Base-by-base conservation (phyloP, 163 green algal species). In the Botryococcus braunii region DNA sequence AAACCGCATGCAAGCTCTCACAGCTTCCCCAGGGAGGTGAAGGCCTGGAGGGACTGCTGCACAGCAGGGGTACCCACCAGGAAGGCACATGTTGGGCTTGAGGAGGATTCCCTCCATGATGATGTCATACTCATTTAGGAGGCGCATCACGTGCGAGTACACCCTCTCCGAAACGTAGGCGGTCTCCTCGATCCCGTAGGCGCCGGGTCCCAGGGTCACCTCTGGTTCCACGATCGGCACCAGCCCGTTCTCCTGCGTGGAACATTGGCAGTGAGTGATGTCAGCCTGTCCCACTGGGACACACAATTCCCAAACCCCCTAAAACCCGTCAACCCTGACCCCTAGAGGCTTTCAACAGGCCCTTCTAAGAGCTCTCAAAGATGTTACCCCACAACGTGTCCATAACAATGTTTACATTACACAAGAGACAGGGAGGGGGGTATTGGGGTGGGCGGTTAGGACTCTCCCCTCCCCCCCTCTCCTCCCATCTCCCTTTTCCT, bases 221-320 rank as follows among this genome's bases (percentile, higher is more conserved):
- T 97, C 92, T n/a, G 92, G 92, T 85, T 97, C 92, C 40, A 97
- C 92, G 71, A 97, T 97, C 29, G 92, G 92, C 49, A 97, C 92
- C 58, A 97, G 78, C 8, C 92, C 92, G 59, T 83, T 82, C 56
- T 83, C 77, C 68, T 88, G 72, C 55, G 49, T 4, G 34, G 50
- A 13, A 55, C 17, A 55, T 55, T 13, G 17, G 13, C 46, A 21
- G 46, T 55, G 46, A 21, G 13, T 55, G 46, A 55, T 27, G 21
- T 21, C 17, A 55, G 46, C 21, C 17, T n/a, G n/a, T n/a, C n/a
- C n/a, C n/a, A n/a, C n/a, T n/a, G n/a, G n/a, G n/a, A n/a, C n/a
- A n/a, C n/a, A n/a, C n/a, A n/a, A n/a, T n/a, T n/a, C n/a, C n/a
- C n/a, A n/a, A n/a, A n/a, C n/a, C n/a, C n/a, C n/a, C n/a, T n/a